Conservation (phyloP, 352 stramenopile genomes). For the Phytophthora cajani region DNA sequence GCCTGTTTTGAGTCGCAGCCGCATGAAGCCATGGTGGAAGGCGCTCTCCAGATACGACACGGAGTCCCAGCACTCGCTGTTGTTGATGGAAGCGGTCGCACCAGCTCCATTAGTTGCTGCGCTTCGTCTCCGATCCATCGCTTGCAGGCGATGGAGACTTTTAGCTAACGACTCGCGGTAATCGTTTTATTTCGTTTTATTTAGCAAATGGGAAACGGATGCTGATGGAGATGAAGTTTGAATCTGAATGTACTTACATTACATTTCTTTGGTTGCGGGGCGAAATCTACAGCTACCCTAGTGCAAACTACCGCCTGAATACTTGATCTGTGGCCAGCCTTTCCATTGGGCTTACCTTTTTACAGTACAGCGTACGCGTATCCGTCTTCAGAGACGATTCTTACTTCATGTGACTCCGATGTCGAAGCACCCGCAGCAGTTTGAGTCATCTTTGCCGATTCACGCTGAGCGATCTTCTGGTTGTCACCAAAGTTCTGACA, state of each 20-base stretch:
- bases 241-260: not conserved
- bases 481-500: constrained; percentile 29
- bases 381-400: constrained; percentile 45
- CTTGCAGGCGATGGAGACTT: not conserved
- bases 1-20: constrained; percentile 61
- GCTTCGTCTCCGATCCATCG: constrained; percentile 30
- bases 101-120: constrained; percentile 20
- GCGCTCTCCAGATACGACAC: constrained; percentile 82
- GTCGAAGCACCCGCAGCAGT: constrained; percentile 28
- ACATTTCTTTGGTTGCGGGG: not conserved
- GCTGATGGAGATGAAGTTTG: not conserved
- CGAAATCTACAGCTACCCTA: constrained; percentile 1
- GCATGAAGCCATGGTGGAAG: constrained; percentile 87
- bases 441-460: constrained; percentile 19
- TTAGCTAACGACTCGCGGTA: not conserved
- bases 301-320: not conserved
- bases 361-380: constrained; percentile 46
- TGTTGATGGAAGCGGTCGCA: constrained; percentile 25
- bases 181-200: constrained; percentile 16
- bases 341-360: constrained; percentile 24
- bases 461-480: constrained; percentile 4
- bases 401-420: constrained; percentile 34
- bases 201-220: constrained; percentile 17
- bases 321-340: constrained; percentile 7
- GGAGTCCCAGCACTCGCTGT: constrained; percentile 76